phyloP scores from a whole-genome alignment of 495 filamentous ascomycete genomes.

The Corynascus novoguineensis region DNA sequence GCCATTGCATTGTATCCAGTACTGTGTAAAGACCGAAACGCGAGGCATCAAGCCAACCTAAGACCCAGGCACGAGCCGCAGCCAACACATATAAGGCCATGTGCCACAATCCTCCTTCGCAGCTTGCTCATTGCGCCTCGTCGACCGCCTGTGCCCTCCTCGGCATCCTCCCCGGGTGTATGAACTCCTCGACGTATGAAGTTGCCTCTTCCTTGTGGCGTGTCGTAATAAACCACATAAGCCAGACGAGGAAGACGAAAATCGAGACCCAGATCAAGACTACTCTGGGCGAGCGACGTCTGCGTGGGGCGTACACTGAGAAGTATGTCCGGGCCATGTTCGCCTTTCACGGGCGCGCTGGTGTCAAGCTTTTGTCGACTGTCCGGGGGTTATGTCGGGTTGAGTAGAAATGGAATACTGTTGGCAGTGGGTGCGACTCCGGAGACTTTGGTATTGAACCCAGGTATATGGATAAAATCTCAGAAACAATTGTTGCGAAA shows the following conservation, averaged over 20 bases:
- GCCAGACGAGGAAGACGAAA: constrained; percentile 26
- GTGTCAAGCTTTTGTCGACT: background rate
- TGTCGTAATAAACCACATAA: constrained; percentile 30
- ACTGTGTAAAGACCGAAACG: no score
- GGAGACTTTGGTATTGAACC: background rate
- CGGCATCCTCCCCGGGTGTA: background rate
- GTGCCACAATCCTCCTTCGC: background rate
- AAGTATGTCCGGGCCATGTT: constrained; percentile 12
- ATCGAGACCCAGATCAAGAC: constrained; percentile 30
- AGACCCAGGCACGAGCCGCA: no score
- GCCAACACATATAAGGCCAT: background rate
- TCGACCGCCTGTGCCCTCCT: background rate
- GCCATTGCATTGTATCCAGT: no score
- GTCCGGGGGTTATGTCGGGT: background rate
- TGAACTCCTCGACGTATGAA: constrained; percentile 17
- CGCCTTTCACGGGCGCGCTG: background rate
- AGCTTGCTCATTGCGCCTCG: background rate
- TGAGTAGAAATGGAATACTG: background rate
- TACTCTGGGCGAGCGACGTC: constrained; percentile 27
- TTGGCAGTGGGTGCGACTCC: background rate
- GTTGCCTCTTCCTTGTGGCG: constrained; percentile 16
- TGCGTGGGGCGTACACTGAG: constrained; percentile 33
- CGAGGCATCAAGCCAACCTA: no score
- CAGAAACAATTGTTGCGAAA: no score
- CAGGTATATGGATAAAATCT: no score